phyloP scores from a whole-genome alignment of 2,329 filamentous ascomycete genomes.

The Ophiostoma ulmi region DNA sequence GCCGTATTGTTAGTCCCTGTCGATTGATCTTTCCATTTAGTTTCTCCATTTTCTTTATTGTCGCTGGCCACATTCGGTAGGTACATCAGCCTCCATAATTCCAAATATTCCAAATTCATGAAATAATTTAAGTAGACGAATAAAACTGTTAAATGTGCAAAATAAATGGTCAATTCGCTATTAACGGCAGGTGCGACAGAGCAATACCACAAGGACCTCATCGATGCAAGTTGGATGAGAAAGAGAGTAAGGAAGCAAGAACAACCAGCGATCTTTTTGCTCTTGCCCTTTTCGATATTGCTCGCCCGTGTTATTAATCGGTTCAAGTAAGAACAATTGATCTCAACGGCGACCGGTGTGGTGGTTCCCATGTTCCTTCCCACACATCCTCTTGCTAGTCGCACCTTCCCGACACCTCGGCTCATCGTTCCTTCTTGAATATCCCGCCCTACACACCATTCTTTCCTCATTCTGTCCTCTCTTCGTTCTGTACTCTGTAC shows the following conservation, averaged over 20 bases:
- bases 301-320: neutral
- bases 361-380: neutral
- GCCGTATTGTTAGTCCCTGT: neutral
- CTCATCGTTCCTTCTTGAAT: neutral
- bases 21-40: neutral
- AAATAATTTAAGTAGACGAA: neutral
- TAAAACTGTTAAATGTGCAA: neutral
- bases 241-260: neutral
- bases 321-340: neutral
- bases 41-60: neutral
- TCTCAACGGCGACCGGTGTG: neutral
- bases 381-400: neutral
- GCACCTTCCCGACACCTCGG: slow-evolving; percentile 8
- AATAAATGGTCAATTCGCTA: neutral
- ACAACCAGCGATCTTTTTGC: neutral
- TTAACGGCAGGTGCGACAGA: slow-evolving; percentile 7
- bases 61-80: neutral
- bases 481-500: neutral
- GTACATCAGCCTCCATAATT: slow-evolving; percentile 9
- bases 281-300: neutral
- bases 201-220: slow-evolving; percentile 5
- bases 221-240: neutral
- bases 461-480: slow-evolving; percentile 4
- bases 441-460: neutral
- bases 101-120: slow-evolving; percentile 13